Conservation (phyloP, 208 protist species). For the Wallacemonas sp. region DNA sequence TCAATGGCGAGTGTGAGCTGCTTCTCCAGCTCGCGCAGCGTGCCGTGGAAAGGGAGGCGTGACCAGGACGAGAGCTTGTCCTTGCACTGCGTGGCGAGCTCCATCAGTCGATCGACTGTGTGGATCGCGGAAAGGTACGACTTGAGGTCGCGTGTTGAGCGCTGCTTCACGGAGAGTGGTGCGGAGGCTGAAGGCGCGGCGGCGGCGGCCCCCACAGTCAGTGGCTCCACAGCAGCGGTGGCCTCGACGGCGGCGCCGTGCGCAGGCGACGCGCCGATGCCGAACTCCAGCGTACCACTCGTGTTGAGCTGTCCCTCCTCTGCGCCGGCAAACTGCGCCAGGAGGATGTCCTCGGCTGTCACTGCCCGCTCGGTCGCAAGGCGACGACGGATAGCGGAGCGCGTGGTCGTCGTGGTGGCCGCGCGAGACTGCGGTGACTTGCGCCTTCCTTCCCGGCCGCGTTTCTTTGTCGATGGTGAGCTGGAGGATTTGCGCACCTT, state of each 20-base stretch:
- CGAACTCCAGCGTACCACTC: too few species aligned
- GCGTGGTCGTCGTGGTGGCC: too few species aligned
- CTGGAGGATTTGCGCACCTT: background rate
- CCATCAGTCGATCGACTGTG: constrained; percentile 16
- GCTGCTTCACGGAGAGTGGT: too few species aligned
- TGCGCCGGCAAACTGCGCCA: background rate
- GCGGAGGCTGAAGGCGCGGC: too few species aligned
- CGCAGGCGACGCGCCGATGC: too few species aligned
- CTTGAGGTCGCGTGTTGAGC: constrained; percentile 6
- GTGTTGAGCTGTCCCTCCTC: too few species aligned
- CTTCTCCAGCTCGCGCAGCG: constrained; percentile 34
- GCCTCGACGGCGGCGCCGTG: too few species aligned
- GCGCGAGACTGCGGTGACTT: background rate
- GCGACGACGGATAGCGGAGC: background rate
- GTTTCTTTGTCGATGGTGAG: constrained; percentile 1
- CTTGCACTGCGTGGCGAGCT: constrained; percentile 24
- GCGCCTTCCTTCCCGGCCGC: constrained; percentile 1
- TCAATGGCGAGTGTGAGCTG: constrained; percentile 34
- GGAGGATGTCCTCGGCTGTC: constrained; percentile 1
- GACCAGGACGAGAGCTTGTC: constrained; percentile 29
- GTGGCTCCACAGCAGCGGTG: too few species aligned
- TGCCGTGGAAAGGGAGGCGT: constrained; percentile 28
- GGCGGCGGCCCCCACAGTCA: too few species aligned
- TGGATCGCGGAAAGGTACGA: background rate
- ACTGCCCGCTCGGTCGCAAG: background rate